These are phyloP conservation scores for Rauvolfia tetraphylla DNA, from an alignment of 257 asterid species.

Conservation along the genomic window DNA sequence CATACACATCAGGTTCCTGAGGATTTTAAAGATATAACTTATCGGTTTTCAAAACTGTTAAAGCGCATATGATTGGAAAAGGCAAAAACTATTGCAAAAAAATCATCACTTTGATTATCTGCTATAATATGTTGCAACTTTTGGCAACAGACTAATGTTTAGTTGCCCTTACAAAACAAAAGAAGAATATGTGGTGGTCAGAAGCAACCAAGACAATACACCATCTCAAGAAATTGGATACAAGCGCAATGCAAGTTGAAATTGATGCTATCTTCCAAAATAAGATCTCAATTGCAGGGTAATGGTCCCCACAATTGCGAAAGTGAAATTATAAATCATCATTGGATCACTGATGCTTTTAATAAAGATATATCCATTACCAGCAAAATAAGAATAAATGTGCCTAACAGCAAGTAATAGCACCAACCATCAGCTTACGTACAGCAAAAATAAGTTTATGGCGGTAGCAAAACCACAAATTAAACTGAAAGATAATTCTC, in stretches of 20 bases:
- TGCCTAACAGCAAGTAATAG: background rate
- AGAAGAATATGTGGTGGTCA: background rate
- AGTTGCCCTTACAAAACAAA: background rate
- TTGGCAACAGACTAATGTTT: background rate
- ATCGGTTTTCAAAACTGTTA: background rate
- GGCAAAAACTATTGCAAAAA: background rate
- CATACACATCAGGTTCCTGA: conserved; percentile 62
- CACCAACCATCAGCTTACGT: background rate
- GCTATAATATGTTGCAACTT: background rate
- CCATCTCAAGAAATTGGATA: background rate
- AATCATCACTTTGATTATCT: background rate
- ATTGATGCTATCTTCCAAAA: background rate
- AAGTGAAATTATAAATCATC: background rate
- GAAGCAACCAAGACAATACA: background rate
- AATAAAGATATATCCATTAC: background rate
- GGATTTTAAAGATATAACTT: conserved; percentile 20
- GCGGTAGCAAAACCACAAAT: background rate
- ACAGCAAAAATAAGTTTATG: background rate
- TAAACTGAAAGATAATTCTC: background rate
- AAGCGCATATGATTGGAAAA: background rate
- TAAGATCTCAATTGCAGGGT: background rate
- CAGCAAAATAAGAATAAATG: background rate
- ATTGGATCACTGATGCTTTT: background rate
- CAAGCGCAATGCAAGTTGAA: background rate
- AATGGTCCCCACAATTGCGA: background rate